phyloP scores from a whole-genome alignment of 1,139 yeast genomes.

The Saccharomyces hybrid region DNA sequence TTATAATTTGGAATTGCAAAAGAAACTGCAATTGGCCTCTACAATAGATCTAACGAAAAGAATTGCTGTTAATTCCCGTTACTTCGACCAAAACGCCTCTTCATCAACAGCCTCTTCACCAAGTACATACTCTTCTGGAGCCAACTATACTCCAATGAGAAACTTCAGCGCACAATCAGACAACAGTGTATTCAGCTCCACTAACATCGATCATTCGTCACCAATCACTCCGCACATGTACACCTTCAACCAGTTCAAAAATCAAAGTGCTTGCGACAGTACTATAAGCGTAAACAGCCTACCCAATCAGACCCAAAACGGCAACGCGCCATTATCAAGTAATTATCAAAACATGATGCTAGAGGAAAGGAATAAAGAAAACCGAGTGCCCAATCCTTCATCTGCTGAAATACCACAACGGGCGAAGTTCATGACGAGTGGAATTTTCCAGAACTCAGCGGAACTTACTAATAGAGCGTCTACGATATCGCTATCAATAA shows the following conservation, averaged over 20 bases:
- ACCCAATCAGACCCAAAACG: conserved; percentile 11
- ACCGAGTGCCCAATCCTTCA: background rate
- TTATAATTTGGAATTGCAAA: conserved; percentile 22
- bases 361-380: conserved; percentile 3
- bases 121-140: conserved; percentile 8
- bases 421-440: background rate
- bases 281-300: conserved; percentile 23
- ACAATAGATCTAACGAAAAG: conserved; percentile 23
- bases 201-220: conserved; percentile 17
- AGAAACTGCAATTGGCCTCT: conserved; percentile 24
- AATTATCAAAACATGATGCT: background rate
- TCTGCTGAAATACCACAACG: background rate
- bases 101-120: conserved; percentile 16
- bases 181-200: conserved; percentile 23
- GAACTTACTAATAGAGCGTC: conserved; percentile 1
- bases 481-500: background rate
- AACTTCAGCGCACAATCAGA: conserved; percentile 23
- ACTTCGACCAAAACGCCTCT: conserved; percentile 9
- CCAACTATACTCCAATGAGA: conserved; percentile 22
- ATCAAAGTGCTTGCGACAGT: conserved; percentile 23
- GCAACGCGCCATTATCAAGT: background rate
- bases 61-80: conserved; percentile 14
- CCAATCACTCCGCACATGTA: conserved; percentile 26
- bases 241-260: conserved; percentile 20
- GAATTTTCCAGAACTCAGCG: background rate